These are phyloP conservation scores for Hypoxylon crocopeplum DNA, from an alignment of 495 filamentous ascomycete genomes.

Conservation along the genomic window DNA sequence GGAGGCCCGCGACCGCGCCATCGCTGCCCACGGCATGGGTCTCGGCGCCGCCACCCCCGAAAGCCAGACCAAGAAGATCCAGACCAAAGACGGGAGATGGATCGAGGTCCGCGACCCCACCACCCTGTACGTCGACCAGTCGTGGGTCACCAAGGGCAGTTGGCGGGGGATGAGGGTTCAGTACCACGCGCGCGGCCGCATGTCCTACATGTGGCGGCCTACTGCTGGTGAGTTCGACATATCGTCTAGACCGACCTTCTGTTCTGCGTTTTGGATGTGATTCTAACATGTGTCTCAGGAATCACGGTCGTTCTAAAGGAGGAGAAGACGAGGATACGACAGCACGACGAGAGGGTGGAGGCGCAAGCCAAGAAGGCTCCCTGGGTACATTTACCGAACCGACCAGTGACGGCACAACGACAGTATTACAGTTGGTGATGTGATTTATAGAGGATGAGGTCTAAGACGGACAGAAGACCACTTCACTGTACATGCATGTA, in stretches of 20 bases:
- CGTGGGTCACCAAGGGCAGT: constrained; percentile 84
- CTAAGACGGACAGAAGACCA: too few species aligned
- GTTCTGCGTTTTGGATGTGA: background rate
- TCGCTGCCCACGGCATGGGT: constrained; percentile 84
- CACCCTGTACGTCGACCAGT: constrained; percentile 83
- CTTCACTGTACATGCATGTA: constrained; percentile 5
- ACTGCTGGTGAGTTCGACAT: constrained; percentile 68
- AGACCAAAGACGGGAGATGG: constrained; percentile 64
- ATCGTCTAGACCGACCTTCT: background rate
- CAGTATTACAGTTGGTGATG: constrained; percentile 88
- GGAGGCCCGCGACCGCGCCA: constrained; percentile 76
- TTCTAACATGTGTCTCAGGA: constrained; percentile 49
- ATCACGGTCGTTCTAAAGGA: constrained; percentile 90
- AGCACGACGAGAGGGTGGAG: constrained; percentile 75
- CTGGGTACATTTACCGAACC: constrained; percentile 85
- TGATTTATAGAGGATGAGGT: too few species aligned
- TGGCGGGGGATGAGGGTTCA: constrained; percentile 58
- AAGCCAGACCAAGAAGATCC: constrained; percentile 48
- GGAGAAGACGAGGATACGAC: constrained; percentile 82
- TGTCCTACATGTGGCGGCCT: constrained; percentile 67
- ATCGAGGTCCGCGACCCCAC: constrained; percentile 71
- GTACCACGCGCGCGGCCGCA: constrained; percentile 72
- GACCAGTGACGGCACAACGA: constrained; percentile 76
- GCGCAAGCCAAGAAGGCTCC: constrained; percentile 73
- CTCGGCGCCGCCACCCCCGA: constrained; percentile 56